Evolutionary conservation across 2,329 filamentous ascomycete species (phyloP), one percentile per base, ranked within the genome.

Genomic region (Fusarium sp.): DNA sequence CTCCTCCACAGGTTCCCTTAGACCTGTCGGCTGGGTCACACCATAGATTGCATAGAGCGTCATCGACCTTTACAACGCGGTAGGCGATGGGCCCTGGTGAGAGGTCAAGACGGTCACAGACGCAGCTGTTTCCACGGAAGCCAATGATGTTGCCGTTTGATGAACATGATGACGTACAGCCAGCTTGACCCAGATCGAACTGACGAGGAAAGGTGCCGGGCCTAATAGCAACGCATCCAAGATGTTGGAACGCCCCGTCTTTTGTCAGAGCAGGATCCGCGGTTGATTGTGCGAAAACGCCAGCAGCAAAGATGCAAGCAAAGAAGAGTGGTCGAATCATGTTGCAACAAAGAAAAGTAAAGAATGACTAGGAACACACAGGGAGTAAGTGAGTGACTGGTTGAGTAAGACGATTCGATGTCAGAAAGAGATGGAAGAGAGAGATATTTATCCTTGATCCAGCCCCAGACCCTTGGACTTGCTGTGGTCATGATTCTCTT

Each of bases 71-170:
- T 22, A 48, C 45, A 5, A 70, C 72, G 4, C 56, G 55, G 51
- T 75, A 75, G 20, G 55, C 26, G n/a, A 75, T 62, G 7, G 72
- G 72, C 9, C 20, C 47, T 3, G 66, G 18, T 13, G 72, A 73
- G 5, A 75, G 56, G 10, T 75, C 72, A 18, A 75, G 72, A 22
- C 72, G 72, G 35, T 75, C 72, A n/a, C 72, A 75, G 50, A 72
- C 47, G 36, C 72, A 75, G 36, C 58, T 70, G 14, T 60, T 70
- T 8, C 66, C 65, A 28, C 44, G 71, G 28, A 75, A 73, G 5
- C 65, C 72, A 18, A 75, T 66, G 13, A 75, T 68, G 32, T 75
- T 62, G n/a, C 72, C 72, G 20, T 75, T 75, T n/a, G 58, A 61
- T 6, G 72, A 75, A 39, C 72, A 75, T n/a, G 69, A 63, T 5